phyloP scores from a whole-genome alignment of 139 green algal genomes.

The Chlamydomonas incerta region DNA sequence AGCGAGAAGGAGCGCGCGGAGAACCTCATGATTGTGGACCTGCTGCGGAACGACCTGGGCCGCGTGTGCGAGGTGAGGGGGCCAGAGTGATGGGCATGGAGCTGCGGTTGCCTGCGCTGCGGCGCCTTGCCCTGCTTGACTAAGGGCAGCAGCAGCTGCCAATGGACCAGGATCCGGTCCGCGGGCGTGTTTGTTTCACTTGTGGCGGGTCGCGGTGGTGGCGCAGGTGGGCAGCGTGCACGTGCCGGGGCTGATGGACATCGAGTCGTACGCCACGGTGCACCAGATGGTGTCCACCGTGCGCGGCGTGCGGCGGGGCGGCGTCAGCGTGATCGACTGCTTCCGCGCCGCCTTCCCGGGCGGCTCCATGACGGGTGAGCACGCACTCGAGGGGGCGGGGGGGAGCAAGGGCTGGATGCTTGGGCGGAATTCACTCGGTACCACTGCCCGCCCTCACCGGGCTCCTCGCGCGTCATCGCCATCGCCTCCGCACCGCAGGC shows the following conservation, averaged over 20 bases:
- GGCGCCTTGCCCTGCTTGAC: too few relatives aligned
- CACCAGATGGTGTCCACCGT: constrained; percentile 97
- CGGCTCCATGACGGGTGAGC: constrained; percentile 95
- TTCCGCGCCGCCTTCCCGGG: constrained; percentile 92
- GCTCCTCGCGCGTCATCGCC: too few relatives aligned
- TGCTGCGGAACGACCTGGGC: constrained; percentile 98
- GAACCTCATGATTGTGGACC: constrained; percentile 99
- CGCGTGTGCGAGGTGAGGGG: constrained; percentile 79
- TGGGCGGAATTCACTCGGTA: too few relatives aligned
- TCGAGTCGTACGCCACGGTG: constrained; percentile 95
- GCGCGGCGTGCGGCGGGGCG: constrained; percentile 65
- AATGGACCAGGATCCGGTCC: too few relatives aligned
- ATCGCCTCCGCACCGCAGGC: constrained; percentile 31
- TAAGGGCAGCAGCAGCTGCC: background rate
- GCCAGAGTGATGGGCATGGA: too few relatives aligned
- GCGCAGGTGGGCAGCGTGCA: constrained; percentile 85
- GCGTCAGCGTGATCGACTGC: constrained; percentile 66
- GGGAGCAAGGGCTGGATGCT: too few relatives aligned
- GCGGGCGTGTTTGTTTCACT: too few relatives aligned
- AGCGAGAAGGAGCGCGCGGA: constrained; percentile 94
- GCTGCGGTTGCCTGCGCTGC: too few relatives aligned
- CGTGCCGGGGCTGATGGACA: constrained; percentile 93
- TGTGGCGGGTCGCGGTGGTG: too few relatives aligned
- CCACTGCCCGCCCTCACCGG: too few relatives aligned
- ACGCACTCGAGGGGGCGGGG: too few relatives aligned